These are phyloP conservation scores for Fusarium floridanum DNA, from an alignment of 2,329 filamentous ascomycete species.

Conservation along the genomic window DNA sequence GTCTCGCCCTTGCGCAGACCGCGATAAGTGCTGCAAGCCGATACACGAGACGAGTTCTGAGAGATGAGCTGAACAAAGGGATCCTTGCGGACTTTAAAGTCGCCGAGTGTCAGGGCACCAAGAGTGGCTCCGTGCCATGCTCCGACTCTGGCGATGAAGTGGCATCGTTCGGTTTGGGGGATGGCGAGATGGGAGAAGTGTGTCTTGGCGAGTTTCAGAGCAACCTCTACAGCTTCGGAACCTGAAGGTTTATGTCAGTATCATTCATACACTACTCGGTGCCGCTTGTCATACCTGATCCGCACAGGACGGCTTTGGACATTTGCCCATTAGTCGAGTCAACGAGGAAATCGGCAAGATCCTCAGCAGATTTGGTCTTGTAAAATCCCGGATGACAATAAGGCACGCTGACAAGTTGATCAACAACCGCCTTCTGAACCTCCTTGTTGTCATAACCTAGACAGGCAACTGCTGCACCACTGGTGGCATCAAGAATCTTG, in stretches of 20 bases:
- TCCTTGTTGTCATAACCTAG: conserved; percentile 40
- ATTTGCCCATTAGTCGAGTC: conserved; percentile 34
- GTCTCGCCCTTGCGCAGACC: conserved; percentile 47
- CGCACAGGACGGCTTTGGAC: conserved; percentile 40
- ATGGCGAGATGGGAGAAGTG: conserved; percentile 34
- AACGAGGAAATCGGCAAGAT: conserved; percentile 38
- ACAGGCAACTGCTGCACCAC: conserved; percentile 42
- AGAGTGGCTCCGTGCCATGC: conserved; percentile 40
- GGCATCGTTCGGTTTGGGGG: conserved; percentile 29
- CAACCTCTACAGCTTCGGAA: conserved; percentile 40
- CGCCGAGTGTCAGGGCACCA: conserved; percentile 32
- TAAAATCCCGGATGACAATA: conserved; percentile 42
- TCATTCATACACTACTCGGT: no score
- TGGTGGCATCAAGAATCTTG: conserved; percentile 41
- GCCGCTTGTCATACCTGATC: conserved; percentile 26
- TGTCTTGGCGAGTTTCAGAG: conserved; percentile 39
- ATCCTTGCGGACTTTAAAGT: conserved; percentile 40
- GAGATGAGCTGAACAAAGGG: conserved; percentile 34
- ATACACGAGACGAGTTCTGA: conserved; percentile 34
- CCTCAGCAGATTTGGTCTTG: conserved; percentile 35
- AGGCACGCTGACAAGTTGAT: conserved; percentile 33
- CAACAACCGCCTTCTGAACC: conserved; percentile 38
- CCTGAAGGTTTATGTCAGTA: conserved; percentile 10
- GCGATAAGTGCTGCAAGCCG: conserved; percentile 36
- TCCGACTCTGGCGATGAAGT: conserved; percentile 34